A percentile compares a stretch with the other conserved stretches of the same genome.
Conservation (phyloP, 2,329 filamentous ascomycete species). For the Onygena corvina region DNA sequence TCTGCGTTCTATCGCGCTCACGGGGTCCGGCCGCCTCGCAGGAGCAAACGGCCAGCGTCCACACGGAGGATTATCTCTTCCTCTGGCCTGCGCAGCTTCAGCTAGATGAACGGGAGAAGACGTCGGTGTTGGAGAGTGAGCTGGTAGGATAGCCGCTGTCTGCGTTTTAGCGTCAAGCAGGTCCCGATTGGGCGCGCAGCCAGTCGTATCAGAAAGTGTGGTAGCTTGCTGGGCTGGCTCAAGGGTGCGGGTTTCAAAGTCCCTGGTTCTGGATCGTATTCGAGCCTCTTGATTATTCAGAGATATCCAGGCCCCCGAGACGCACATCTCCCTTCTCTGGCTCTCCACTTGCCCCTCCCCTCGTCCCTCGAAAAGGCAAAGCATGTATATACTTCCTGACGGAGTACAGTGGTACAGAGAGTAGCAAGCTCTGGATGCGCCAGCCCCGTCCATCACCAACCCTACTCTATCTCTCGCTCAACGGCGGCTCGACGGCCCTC, state of each 20-base stretch:
- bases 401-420: too few species aligned
- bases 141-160: background rate
- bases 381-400: too few species aligned
- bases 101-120: too few species aligned
- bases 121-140: too few species aligned
- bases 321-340: conserved; percentile 1
- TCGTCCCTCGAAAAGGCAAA: too few species aligned
- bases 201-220: conserved; percentile 2
- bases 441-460: background rate
- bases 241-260: background rate
- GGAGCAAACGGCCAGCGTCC: background rate
- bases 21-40: background rate
- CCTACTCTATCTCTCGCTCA: conserved; percentile 3
- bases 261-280: conserved; percentile 5
- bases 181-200: background rate
- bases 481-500: background rate
- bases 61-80: background rate
- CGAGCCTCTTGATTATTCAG: conserved; percentile 6
- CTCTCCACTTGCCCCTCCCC: background rate
- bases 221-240: background rate
- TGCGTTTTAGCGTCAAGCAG: background rate
- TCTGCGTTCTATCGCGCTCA: conserved; percentile 4
- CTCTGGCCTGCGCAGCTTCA: too few species aligned
- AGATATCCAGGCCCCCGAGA: background rate
- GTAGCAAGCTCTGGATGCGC: background rate